These are phyloP conservation scores for Wickerhamiella shivajii DNA, from an alignment of 805 yeast species.

Conservation along the genomic window DNA sequence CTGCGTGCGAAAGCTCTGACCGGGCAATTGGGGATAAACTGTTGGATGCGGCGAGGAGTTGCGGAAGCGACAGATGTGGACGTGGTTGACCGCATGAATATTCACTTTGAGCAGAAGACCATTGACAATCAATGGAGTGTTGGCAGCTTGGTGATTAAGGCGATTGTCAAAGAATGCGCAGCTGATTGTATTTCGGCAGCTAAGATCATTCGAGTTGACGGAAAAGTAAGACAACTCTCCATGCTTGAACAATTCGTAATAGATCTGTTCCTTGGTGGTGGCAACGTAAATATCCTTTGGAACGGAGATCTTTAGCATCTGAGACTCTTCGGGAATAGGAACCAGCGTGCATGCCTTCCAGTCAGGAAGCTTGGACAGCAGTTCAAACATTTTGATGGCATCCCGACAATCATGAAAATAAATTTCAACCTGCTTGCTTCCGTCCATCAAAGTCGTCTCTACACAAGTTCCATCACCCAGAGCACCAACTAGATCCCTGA, in stretches of 20 bases:
- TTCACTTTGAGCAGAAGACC: neutral
- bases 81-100: neutral
- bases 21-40: too few species aligned
- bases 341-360: conserved; percentile 2
- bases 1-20: too few species aligned
- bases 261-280: conserved; percentile 7
- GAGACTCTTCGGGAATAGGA: conserved; percentile 1
- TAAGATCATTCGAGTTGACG: too few species aligned
- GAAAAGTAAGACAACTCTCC: too few species aligned
- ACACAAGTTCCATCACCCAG: conserved; percentile 1
- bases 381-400: conserved; percentile 2
- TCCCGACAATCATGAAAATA: conserved; percentile 4
- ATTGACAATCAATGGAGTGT: neutral
- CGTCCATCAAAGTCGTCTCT: neutral
- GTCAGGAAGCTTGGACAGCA: conserved; percentile 5
- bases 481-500: conserved; percentile 3
- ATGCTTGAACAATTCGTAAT: conserved; percentile 5
- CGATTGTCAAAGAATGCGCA: conserved; percentile 6
- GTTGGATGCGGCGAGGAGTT: too few species aligned
- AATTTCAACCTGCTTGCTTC: neutral
- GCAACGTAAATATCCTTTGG: conserved; percentile 2
- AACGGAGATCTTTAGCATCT: neutral
- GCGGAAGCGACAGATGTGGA: conserved; percentile 5
- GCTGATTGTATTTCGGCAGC: too few species aligned
- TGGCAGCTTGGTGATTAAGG: neutral